Percentiles rank a stretch among this genome's conserved stretches.
These are phyloP conservation scores for Talaromyces sp. DNA, from an alignment of 2,329 filamentous ascomycete genomes.

Conservation along the genomic window DNA sequence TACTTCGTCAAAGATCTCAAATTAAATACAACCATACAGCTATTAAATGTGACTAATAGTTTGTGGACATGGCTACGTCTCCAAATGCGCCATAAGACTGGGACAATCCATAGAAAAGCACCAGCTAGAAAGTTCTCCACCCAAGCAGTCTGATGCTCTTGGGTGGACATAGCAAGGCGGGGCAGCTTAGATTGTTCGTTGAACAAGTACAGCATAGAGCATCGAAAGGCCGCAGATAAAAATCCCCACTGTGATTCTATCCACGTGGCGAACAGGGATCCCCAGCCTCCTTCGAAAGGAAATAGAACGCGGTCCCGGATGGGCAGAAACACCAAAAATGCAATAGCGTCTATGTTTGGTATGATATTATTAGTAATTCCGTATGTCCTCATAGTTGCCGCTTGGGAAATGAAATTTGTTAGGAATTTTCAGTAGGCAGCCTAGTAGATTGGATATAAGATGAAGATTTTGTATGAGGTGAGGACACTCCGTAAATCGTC, in stretches of 20 bases:
- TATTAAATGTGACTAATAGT: no score
- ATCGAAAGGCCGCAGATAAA: slow-evolving; percentile 42
- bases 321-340: slow-evolving; percentile 50
- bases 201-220: slow-evolving; percentile 45
- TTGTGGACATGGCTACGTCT: no score
- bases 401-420: slow-evolving; percentile 32
- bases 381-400: slow-evolving; percentile 47
- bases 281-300: slow-evolving; percentile 41
- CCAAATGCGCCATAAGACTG: no score
- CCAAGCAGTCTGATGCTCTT: slow-evolving; percentile 34
- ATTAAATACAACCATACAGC: no score
- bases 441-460: slow-evolving; percentile 25
- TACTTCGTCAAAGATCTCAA: no score
- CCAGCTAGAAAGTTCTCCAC: neutral
- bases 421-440: neutral
- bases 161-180: slow-evolving; percentile 56
- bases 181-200: slow-evolving; percentile 52
- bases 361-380: slow-evolving; percentile 53
- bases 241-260: slow-evolving; percentile 49
- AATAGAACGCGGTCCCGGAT: slow-evolving; percentile 50
- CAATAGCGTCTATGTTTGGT: slow-evolving; percentile 49
- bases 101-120: neutral
- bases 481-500: slow-evolving; percentile 28
- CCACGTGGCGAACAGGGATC: slow-evolving; percentile 48
- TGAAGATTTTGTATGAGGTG: slow-evolving; percentile 29